Evolutionary conservation across 2,329 filamentous ascomycete species (phyloP).

Genomic region (Rutstroemia sydowiana): DNA sequence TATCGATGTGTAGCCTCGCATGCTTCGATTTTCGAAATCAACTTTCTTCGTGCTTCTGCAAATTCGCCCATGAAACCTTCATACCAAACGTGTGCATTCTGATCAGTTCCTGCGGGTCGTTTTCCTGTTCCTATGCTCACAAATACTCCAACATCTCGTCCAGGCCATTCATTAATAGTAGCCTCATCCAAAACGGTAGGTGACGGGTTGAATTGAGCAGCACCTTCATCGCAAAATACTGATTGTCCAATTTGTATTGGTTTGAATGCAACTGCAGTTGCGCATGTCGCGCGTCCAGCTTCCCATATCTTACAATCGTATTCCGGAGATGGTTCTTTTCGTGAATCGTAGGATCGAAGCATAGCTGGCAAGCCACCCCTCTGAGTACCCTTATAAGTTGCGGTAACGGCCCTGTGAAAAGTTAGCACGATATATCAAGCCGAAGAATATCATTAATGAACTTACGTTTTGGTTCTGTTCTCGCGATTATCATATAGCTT

Average conservation of each 20-base stretch:
- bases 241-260: constrained; percentile 91
- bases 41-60: constrained; percentile 74
- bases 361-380: constrained; percentile 62
- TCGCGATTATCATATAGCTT: constrained; percentile 82
- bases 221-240: constrained; percentile 86
- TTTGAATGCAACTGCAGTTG: constrained; percentile 90
- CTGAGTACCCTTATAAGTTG: constrained; percentile 77
- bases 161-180: constrained; percentile 88
- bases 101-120: constrained; percentile 60
- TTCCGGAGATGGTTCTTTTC: constrained; percentile 82
- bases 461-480: constrained; percentile 83
- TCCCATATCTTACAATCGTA: constrained; percentile 97
- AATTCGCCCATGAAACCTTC: constrained; percentile 90
- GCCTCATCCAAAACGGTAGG: constrained; percentile 85
- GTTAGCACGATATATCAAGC: constrained; percentile 13
- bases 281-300: constrained; percentile 87
- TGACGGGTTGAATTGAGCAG: constrained; percentile 85
- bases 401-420: constrained; percentile 72
- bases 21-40: constrained; percentile 90
- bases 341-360: constrained; percentile 89
- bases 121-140: constrained; percentile 93
- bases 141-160: constrained; percentile 85
- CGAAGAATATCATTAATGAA: constrained; percentile 22
- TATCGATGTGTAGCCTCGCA: constrained; percentile 85
- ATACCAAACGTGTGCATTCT: constrained; percentile 78